Evolutionary conservation across 768 basidiomycete genomes (phyloP).

Genomic region (Punctularia strigosozonata): DNA sequence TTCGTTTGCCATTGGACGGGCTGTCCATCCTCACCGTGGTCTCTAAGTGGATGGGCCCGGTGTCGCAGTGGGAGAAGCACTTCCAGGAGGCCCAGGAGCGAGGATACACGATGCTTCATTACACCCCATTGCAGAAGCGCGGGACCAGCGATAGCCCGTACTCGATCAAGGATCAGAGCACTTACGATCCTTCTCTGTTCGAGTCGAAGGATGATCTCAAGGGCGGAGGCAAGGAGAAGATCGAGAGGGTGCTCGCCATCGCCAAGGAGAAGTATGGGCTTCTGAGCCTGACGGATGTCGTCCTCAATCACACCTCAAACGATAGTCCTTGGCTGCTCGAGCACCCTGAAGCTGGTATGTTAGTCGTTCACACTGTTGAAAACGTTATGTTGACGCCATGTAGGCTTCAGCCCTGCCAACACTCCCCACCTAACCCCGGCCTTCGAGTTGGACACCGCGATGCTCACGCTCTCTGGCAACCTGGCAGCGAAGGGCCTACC

Average conservation of each 20-base stretch:
- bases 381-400: neutral
- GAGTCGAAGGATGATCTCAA: conserved; percentile 16
- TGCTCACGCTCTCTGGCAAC: conserved; percentile 67
- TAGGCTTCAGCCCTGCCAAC: conserved; percentile 85
- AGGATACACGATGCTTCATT: conserved; percentile 98
- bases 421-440: conserved; percentile 90
- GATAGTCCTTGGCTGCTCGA: conserved; percentile 85
- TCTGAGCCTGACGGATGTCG: conserved; percentile 86
- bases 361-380: neutral
- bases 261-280: conserved; percentile 84
- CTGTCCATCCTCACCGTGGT: conserved; percentile 83
- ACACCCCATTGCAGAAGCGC: conserved; percentile 87
- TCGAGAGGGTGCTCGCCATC: conserved; percentile 53
- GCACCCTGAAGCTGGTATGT: conserved; percentile 89
- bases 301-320: conserved; percentile 94
- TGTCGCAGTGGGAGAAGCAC: conserved; percentile 64
- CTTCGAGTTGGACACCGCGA: conserved; percentile 79
- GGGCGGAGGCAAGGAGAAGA: conserved; percentile 40
- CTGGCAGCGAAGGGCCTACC: conserved; percentile 63
- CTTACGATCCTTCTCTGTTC: conserved; percentile 73
- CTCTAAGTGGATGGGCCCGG: conserved; percentile 96
- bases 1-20: conserved; percentile 78
- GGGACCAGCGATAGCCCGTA: conserved; percentile 89
- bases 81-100: conserved; percentile 77
- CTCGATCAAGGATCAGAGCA: conserved; percentile 80